Evolutionary conservation across 495 filamentous ascomycete species (phyloP).

Genomic region (Neurospora sp.): DNA sequence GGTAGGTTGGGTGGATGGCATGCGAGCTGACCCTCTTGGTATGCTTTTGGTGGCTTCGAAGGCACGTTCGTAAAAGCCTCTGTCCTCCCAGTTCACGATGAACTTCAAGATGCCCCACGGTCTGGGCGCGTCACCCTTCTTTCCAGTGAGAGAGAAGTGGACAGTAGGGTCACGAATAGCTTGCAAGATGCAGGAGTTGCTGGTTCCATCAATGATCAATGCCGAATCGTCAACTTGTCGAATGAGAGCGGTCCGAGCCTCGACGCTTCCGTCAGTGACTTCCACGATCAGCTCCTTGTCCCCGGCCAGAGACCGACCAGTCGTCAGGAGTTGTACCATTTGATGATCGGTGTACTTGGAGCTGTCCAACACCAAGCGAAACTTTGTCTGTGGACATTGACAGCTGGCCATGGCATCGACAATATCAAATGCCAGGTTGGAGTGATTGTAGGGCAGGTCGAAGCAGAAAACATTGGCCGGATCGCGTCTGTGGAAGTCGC

Average conservation of each 20-base stretch:
- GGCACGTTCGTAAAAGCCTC: background rate
- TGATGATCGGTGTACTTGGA: background rate
- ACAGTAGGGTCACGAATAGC: background rate
- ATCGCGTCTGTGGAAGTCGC: background rate
- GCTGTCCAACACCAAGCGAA: background rate
- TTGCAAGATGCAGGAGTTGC: background rate
- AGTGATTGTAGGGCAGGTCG: background rate
- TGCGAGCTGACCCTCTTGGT: background rate
- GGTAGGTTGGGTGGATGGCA: background rate
- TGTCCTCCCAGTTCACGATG: background rate
- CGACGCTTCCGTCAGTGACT: background rate
- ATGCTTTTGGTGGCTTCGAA: background rate
- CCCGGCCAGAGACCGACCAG: background rate
- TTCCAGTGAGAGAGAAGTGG: background rate
- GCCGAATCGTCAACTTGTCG: background rate
- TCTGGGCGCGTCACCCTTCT: background rate
- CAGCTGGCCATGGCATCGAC: background rate
- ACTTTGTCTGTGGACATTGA: background rate
- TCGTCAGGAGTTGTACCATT: background rate
- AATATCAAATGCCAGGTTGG: background rate
- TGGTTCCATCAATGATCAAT: background rate
- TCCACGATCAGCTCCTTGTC: background rate
- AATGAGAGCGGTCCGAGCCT: background rate
- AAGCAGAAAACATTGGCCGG: background rate
- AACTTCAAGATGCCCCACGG: background rate